Conservation (phyloP, 179 eudicot species). For the Beta macrorhiza region DNA sequence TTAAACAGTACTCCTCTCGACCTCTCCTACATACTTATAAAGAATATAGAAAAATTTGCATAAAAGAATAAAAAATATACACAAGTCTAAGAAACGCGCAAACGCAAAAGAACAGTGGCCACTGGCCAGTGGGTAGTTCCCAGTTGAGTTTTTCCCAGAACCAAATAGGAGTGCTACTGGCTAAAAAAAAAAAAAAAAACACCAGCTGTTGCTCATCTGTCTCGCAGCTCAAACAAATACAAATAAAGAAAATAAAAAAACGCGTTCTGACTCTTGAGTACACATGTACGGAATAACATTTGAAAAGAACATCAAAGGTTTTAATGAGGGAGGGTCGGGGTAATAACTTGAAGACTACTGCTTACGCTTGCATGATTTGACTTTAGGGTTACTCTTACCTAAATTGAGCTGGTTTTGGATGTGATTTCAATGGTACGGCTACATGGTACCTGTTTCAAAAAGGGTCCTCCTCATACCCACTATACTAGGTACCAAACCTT, state of each 20-base stretch:
- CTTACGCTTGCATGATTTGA: constrained; percentile 33
- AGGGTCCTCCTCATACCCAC: neutral
- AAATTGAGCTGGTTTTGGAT: constrained; percentile 19
- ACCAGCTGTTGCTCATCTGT: constrained; percentile 60
- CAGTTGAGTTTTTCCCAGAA: no score
- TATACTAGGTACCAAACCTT: neutral
- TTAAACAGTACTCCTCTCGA: neutral
- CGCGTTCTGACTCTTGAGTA: constrained; percentile 36
- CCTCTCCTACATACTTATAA: neutral
- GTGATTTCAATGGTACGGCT: constrained; percentile 23
- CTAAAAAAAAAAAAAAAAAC: neutral
- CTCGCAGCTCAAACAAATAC: constrained; percentile 25
- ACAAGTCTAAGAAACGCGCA: constrained; percentile 31
- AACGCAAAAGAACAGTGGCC: constrained; percentile 26
- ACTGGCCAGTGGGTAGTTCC: neutral
- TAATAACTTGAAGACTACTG: neutral
- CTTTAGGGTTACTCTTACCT: constrained; percentile 3
- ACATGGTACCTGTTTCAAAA: neutral
- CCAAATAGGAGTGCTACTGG: neutral
- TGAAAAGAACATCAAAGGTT: neutral
- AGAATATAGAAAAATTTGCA: neutral
- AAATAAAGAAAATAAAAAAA: constrained; percentile 13
- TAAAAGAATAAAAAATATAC: neutral
- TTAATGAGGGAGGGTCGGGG: constrained; percentile 10
- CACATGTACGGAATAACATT: neutral